These are phyloP conservation scores for Immersiella caudata DNA, from an alignment of 495 filamentous ascomycete species.

Conservation along the genomic window DNA sequence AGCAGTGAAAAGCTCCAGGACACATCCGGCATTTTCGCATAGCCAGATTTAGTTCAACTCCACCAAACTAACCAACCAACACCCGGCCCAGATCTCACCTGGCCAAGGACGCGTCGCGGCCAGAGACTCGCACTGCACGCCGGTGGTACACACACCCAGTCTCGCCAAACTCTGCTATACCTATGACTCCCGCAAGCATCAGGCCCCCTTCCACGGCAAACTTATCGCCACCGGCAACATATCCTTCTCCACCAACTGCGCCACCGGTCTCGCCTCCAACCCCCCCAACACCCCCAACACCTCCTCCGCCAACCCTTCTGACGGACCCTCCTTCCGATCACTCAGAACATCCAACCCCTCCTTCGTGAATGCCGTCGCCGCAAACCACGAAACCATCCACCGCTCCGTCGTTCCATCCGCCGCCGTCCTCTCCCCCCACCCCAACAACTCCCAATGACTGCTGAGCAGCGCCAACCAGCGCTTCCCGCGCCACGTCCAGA, in stretches of 20 bases:
- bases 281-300: constrained; percentile 49
- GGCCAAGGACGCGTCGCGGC: too few relatives aligned
- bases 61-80: too few relatives aligned
- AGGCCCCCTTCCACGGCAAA: constrained; percentile 48
- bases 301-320: constrained; percentile 46
- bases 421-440: constrained; percentile 57
- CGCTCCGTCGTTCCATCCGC: constrained; percentile 40
- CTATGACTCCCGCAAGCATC: background rate
- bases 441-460: constrained; percentile 75
- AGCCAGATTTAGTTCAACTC: too few relatives aligned
- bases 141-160: too few relatives aligned
- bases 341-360: constrained; percentile 76
- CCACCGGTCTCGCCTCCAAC: constrained; percentile 43
- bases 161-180: too few relatives aligned
- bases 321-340: constrained; percentile 55
- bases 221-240: constrained; percentile 50
- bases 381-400: constrained; percentile 78
- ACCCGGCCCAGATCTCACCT: too few relatives aligned
- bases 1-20: too few relatives aligned
- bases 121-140: too few relatives aligned
- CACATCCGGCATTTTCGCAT: too few relatives aligned
- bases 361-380: constrained; percentile 72
- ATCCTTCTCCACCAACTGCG: constrained; percentile 43
- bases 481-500: constrained; percentile 74
- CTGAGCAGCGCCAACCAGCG: constrained; percentile 65